Evolutionary conservation across 1,284 basidiomycete genomes (phyloP), one percentile per base, ranked within the genome.

Genomic region (Cerioporus squamosus): DNA sequence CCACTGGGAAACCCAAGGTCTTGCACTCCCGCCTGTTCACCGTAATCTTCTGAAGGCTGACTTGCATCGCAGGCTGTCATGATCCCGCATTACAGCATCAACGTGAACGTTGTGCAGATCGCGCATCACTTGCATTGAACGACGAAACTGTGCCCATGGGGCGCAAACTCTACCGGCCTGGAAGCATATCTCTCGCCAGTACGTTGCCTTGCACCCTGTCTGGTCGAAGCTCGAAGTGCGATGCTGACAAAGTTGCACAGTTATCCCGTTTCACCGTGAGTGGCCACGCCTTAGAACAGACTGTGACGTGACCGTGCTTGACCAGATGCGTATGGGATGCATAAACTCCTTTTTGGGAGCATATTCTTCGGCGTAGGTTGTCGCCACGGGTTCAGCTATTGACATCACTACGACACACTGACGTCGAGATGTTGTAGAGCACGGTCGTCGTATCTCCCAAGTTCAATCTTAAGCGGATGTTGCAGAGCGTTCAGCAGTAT

Each of bases 1-100:
- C 91, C 2, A 93, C 91, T 65, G 91, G 91, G 10, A 84, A 82
- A 64, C 89, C 91, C 2, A 93, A 93, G 80, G 88, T 84, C 59
- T n/a, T 43, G 45, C 10, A 29, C 29, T 29, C n/a, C n/a, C n/a
- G n/a, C n/a, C n/a, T n/a, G n/a, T n/a, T n/a, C n/a, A n/a, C n/a
- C n/a, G n/a, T n/a, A n/a, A n/a, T n/a, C n/a, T n/a, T n/a, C n/a
- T n/a, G n/a, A n/a, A n/a, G n/a, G n/a, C n/a, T n/a, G n/a, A 39
- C 29, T 1, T 31, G 18, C 18, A 40, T 40, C 39, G 31, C 48
- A 89, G 83, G 90, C 88, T 10, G 87, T 93, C 26, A 79, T 78
- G 6, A 88, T 93, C 60, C 76, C 90, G 0, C 90, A 93, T 69
- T 85, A 81, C 67, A 74, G 81, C 4, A 78, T 89, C 2, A 85